Evolutionary conservation across 164 flowering plant species (phyloP).

Genomic region (Protea cynaroides): DNA sequence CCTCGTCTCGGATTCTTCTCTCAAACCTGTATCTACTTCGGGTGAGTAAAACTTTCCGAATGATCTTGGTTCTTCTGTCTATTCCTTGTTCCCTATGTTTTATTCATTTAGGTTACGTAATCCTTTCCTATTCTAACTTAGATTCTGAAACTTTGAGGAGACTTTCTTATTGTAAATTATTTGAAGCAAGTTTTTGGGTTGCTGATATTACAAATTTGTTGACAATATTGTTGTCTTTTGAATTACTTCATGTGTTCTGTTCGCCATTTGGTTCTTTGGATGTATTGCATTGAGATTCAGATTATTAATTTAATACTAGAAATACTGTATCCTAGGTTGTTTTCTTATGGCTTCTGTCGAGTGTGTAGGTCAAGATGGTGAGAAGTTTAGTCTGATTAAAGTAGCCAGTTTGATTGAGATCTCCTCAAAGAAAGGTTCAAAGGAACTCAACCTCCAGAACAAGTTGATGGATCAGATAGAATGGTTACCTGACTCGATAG

Average conservation of each 20-base stretch:
- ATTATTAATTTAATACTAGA: not conserved
- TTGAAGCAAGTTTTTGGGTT: not conserved
- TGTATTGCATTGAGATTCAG: not conserved
- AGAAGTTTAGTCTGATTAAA: slow-evolving; percentile 67
- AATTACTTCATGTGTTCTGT: not conserved
- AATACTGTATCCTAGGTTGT: not conserved
- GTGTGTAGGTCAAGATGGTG: slow-evolving; percentile 63
- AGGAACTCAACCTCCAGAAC: slow-evolving; percentile 49
- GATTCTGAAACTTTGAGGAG: not conserved
- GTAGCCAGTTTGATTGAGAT: slow-evolving; percentile 76
- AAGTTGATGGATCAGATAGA: slow-evolving; percentile 68
- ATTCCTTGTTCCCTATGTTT: not conserved
- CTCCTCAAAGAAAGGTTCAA: slow-evolving; percentile 61
- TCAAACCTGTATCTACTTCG: slow-evolving; percentile 22
- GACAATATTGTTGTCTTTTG: not conserved
- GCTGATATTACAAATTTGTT: not conserved
- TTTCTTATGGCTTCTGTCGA: not conserved
- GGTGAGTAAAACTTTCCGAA: slow-evolving; percentile 25
- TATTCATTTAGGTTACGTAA: not conserved
- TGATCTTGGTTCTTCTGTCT: not conserved
- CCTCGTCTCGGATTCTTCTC: slow-evolving; percentile 36
- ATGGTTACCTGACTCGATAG: slow-evolving; percentile 83
- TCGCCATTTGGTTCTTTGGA: not conserved
- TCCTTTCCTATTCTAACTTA: not conserved
- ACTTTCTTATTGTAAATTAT: not conserved